A percentile compares a stretch with the other conserved stretches of the same genome.
Evolutionary conservation across 2,329 filamentous ascomycete genomes (phyloP).

Genomic region (Cordyceps farinosa): DNA sequence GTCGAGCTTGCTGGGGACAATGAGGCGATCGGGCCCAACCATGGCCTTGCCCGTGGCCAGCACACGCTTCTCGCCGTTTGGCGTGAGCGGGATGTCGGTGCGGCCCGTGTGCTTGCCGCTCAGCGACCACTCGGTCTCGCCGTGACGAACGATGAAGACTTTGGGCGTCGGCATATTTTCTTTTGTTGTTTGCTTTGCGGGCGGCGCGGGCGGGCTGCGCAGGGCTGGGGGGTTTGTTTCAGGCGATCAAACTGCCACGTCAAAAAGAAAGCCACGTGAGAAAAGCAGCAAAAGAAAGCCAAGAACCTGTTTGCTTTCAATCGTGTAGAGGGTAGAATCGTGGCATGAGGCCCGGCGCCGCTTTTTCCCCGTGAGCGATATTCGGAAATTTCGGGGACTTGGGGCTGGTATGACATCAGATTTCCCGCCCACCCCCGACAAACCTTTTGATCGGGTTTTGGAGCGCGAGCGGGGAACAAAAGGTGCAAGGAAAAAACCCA

Average conservation of each 20-base stretch:
- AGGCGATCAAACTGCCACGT: too few species aligned
- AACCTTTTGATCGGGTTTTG: background rate
- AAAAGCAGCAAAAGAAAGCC: background rate
- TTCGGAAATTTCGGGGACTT: background rate
- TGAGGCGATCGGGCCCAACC: constrained; percentile 78
- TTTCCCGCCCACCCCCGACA: background rate
- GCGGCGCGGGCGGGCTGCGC: background rate
- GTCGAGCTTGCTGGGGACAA: constrained; percentile 74
- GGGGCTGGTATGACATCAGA: background rate
- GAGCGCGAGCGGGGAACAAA: too few species aligned
- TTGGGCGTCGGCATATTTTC: constrained; percentile 53
- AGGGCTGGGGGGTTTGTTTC: background rate
- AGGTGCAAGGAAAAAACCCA: too few species aligned
- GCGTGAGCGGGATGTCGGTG: constrained; percentile 82
- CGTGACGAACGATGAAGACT: constrained; percentile 81
- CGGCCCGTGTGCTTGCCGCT: constrained; percentile 79
- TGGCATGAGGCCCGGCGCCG: too few species aligned
- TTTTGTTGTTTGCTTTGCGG: too few species aligned
- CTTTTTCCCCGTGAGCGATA: background rate
- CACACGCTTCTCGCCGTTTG: constrained; percentile 74
- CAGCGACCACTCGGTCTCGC: constrained; percentile 93
- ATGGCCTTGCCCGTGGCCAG: constrained; percentile 76
- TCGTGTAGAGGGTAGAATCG: too few species aligned
- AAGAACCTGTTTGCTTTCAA: too few species aligned
- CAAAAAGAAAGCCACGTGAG: background rate